A percentile compares a stretch with the other conserved stretches of the same genome.
These are phyloP conservation scores for Cicer chorassanicum DNA, from an alignment of 306 rosid genomes.

Conservation along the genomic window DNA sequence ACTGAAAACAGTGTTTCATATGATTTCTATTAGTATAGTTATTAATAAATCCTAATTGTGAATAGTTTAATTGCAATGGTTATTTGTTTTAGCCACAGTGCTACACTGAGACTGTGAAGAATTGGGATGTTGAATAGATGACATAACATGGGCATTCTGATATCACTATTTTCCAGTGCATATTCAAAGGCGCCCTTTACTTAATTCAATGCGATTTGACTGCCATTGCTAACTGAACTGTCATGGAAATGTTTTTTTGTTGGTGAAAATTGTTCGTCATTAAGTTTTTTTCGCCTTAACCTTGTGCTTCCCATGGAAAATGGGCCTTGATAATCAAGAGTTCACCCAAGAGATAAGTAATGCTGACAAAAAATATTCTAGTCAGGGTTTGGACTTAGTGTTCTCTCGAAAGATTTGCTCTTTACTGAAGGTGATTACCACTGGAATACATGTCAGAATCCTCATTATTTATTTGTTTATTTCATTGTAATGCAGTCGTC, in stretches of 20 bases:
- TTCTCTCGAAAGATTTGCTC: too few species aligned
- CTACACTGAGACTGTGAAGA: neutral
- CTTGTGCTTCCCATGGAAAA: too few species aligned
- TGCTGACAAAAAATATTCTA: too few species aligned
- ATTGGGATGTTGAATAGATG: neutral
- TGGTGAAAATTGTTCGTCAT: neutral
- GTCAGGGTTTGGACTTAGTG: too few species aligned
- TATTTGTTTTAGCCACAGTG: neutral
- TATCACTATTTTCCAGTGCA: neutral
- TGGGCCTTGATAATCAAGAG: too few species aligned
- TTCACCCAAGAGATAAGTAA: too few species aligned
- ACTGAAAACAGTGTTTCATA: neutral
- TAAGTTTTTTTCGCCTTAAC: neutral
- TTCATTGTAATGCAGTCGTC: slow-evolving; percentile 65
- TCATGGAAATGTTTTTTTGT: neutral
- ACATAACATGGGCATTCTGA: neutral
- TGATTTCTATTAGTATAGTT: neutral
- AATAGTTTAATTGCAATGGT: neutral
- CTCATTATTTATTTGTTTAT: too few species aligned
- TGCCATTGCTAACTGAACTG: neutral
- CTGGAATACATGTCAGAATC: too few species aligned
- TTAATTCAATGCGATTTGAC: neutral
- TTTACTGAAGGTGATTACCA: too few species aligned
- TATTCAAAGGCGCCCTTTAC: neutral
- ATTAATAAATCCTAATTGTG: neutral